Base-by-base conservation (phyloP, 495 filamentous ascomycete species). In the Amphirosellinia nigrospora region DNA sequence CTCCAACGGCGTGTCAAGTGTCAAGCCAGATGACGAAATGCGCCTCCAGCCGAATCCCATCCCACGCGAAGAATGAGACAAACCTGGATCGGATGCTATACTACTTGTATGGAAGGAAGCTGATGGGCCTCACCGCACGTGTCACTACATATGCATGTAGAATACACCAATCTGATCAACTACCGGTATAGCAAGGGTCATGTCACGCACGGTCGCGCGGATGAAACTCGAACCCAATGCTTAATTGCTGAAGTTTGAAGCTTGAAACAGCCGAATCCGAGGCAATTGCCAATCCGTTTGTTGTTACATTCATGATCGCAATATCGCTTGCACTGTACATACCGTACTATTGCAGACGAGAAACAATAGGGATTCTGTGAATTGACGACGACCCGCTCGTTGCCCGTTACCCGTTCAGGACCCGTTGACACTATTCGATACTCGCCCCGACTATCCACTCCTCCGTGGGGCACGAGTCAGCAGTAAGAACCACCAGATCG, bases 381-480 rank as follows among this genome's bases (percentile, higher is more conserved):
- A 39, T 60, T 36, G 21, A 60, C 56, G 32, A 21, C 43, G 43
- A 64, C 38, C 43, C 28, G 61, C 34, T 39, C n/a, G 13, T n/a
- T 19, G 39, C n/a, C n/a, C n/a, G n/a, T n/a, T n/a, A n/a, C n/a
- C n/a, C n/a, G n/a, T n/a, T n/a, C n/a, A n/a, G n/a, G n/a, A n/a
- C n/a, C n/a, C n/a, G n/a, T 45, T 9, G 28, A 50, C 41, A 30
- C 61, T 50, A 62, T 64, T 64, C 63, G 46, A 46, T 39, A 15
- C 60, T 23, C 60, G 13, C 39, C 34, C 36, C 26, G 19, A n/a
- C 63, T 34, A 52, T 53, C 46, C 63, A 53, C 63, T 65, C 19
- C 63, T 65, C 19, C 46, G 63, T 52, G 63, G 46, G 61, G 46
- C 63, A 6, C 46, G 63, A 65, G 63, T 65, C 63, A 65, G 63